Evolutionary conservation across 176 grass and related monocot genomes (phyloP).

Genomic region (Carex kokanica): DNA sequence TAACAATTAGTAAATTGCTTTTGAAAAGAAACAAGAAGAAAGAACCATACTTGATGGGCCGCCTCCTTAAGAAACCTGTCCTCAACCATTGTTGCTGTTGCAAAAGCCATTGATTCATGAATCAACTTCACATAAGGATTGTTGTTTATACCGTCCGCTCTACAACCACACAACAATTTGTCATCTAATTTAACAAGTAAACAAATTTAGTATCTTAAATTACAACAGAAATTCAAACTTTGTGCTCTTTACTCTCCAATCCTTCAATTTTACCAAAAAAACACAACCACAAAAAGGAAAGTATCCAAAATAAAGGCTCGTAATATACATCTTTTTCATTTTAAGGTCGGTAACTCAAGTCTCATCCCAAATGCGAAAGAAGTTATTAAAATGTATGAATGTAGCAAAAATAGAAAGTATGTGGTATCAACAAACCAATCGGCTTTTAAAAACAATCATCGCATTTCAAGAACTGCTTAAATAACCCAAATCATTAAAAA

Average conservation of each 20-base stretch:
- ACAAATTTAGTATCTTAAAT: background rate
- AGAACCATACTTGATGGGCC: background rate
- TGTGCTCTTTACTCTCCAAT: background rate
- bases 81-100: background rate
- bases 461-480: background rate
- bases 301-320: background rate
- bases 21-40: no score
- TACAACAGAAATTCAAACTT: background rate
- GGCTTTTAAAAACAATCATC: background rate
- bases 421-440: no score
- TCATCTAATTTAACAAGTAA: background rate
- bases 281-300: background rate
- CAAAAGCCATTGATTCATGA: no score
- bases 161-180: background rate
- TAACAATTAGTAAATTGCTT: no score
- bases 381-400: no score
- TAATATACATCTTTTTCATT: no score
- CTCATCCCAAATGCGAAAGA: no score
- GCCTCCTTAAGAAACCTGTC: background rate
- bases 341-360: no score
- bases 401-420: no score
- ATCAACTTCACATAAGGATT: background rate
- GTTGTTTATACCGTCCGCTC: background rate
- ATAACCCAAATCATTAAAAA: background rate
- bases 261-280: background rate